These are phyloP conservation scores for Sechiopsis laciniata DNA, from an alignment of 306 rosid genomes.

Conservation along the genomic window DNA sequence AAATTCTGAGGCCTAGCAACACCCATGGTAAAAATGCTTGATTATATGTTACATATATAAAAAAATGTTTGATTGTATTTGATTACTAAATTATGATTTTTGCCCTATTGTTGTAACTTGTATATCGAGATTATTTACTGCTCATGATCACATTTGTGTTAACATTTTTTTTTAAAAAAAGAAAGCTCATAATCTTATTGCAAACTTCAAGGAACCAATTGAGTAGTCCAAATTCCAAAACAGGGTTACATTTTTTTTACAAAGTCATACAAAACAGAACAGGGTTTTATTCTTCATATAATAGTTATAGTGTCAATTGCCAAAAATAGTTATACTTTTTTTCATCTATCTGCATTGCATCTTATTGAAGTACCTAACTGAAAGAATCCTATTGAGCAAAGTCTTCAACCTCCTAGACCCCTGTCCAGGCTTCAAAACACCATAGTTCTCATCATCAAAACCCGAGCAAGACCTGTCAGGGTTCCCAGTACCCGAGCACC, in stretches of 20 bases:
- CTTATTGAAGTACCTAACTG: constrained; percentile 35
- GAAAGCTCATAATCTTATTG: background rate
- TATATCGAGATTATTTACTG: too few species aligned
- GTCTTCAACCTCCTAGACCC: constrained; percentile 61
- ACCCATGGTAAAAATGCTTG: too few species aligned
- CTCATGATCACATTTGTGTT: too few species aligned
- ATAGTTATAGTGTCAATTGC: background rate
- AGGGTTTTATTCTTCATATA: constrained; percentile 5
- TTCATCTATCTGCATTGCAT: constrained; percentile 58
- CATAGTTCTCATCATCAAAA: constrained; percentile 43
- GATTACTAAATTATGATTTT: too few species aligned
- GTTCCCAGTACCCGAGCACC: constrained; percentile 51
- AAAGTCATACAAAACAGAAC: background rate
- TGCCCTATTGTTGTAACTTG: too few species aligned
- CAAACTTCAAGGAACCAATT: background rate
- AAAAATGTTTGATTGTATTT: too few species aligned
- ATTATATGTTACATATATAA: too few species aligned
- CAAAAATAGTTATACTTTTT: background rate
- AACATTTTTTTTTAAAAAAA: too few species aligned
- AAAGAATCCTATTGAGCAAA: constrained; percentile 39
- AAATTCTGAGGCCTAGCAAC: too few species aligned
- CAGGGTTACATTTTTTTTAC: background rate
- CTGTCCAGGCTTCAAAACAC: constrained; percentile 56
- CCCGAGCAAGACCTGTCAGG: constrained; percentile 33
- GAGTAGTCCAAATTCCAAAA: background rate